Evolutionary conservation across 2,329 filamentous ascomycete genomes (phyloP), one percentile per base, ranked within the genome.

Genomic region (Coleophoma crateriformis): DNA sequence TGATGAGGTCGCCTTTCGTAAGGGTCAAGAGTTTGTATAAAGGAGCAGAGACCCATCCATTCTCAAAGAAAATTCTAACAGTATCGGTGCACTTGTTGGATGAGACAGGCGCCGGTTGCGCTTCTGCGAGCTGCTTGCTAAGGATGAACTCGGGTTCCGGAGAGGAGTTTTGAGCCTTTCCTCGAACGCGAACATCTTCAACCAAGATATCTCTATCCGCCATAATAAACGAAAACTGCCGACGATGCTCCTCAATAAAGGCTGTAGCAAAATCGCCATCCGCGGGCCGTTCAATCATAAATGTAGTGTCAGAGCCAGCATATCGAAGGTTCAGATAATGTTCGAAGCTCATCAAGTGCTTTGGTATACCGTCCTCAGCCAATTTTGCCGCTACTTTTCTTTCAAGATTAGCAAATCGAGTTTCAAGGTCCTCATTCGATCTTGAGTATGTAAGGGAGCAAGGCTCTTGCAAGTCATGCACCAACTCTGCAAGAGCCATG

Each of bases 311-410:
- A 0, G 90, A 95, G 12, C 90, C 90, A 19, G 88, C 81, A 62
- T 95, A 95, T 49, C 90, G 76, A 83, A 96, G 89, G 65, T 96
- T 95, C 50, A 96, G 79, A 61, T 95, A 96, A 64, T 94, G 87
- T 65, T 95, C 90, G 60, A 91, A 94, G 27, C 27, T 27, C 27
- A 27, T 27, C 8, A 10, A 27, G 3, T 2, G 8, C 27, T 27
- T 27, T 27, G 27, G 27, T 3, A 27, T 10, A 27, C 27, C 27
- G 8, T 27, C 27, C 3, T 27, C 27, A 7, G 27, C 8, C 5
- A 27, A 27, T 27, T 27, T 27, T 27, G 27, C 27, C 27, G 27
- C 27, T 27, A 10, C 27, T 27, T 27, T 27, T 27, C 7, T 27
- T 27, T 27, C 27, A 27, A 27, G 27, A 27, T 27, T 27, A 27